phyloP scores from a whole-genome alignment of 2,329 filamentous ascomycete species.

The Huntiella savannae region DNA sequence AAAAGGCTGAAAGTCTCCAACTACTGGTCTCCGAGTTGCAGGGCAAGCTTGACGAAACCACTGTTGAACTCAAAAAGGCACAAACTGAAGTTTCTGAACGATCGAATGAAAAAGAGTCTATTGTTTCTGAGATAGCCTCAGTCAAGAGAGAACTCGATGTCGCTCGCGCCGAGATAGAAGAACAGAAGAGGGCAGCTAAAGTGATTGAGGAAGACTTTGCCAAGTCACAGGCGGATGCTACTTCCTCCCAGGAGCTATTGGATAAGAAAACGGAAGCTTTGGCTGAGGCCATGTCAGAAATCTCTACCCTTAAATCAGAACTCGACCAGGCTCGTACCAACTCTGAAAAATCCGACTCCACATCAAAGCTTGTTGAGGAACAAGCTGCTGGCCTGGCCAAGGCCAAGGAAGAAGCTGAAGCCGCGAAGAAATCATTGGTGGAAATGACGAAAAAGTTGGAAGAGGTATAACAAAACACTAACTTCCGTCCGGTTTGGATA shows the following conservation, averaged over 20 bases:
- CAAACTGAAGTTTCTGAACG: too few relatives aligned
- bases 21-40: neutral
- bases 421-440: conserved; percentile 14
- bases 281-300: conserved; percentile 4
- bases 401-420: neutral
- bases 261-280: neutral
- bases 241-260: conserved; percentile 1
- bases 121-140: too few relatives aligned
- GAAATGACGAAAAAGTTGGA: conserved; percentile 17
- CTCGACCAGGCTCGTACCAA: neutral
- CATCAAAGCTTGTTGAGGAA: neutral
- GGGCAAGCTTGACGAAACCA: too few relatives aligned
- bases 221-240: conserved; percentile 2
- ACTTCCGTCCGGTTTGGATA: neutral
- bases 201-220: neutral
- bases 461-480: conserved; percentile 10
- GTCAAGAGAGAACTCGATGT: too few relatives aligned
- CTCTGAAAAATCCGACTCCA: neutral
- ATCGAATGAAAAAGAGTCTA: too few relatives aligned
- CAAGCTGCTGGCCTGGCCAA: neutral
- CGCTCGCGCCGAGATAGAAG: neutral
- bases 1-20: neutral
- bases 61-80: too few relatives aligned
- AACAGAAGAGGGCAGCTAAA: neutral
- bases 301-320: neutral